phyloP scores from a whole-genome alignment of 1,284 basidiomycete genomes.

The Pyrrhoderma noxium region DNA sequence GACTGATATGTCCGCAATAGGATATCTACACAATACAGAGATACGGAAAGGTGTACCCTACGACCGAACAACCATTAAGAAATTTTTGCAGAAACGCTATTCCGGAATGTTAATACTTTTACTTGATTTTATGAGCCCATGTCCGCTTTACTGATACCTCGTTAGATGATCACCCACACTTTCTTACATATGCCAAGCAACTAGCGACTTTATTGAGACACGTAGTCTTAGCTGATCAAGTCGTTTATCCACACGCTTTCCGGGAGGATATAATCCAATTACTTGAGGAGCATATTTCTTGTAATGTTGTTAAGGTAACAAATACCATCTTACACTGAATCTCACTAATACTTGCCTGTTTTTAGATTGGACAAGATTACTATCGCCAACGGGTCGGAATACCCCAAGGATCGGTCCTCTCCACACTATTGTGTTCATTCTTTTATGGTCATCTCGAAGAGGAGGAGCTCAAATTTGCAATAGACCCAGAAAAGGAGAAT shows the following conservation, averaged over 20 bases:
- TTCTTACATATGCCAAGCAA: conserved; percentile 58
- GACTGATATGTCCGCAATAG: conserved; percentile 27
- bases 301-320: conserved; percentile 87
- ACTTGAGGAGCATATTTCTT: conserved; percentile 82
- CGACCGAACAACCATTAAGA: conserved; percentile 45
- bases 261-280: conserved; percentile 62
- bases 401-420: conserved; percentile 91
- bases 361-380: conserved; percentile 67
- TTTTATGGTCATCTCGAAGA: conserved; percentile 91
- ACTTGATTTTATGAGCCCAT: not conserved
- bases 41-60: conserved; percentile 52
- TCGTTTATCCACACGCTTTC: conserved; percentile 51
- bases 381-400: conserved; percentile 89
- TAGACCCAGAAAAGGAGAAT: conserved; percentile 33
- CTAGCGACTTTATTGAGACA: conserved; percentile 63
- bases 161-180: conserved; percentile 66
- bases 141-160: not conserved
- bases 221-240: conserved; percentile 83
- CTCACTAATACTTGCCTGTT: too few relatives aligned
- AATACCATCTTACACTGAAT: conserved; percentile 18
- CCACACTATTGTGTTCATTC: conserved; percentile 84
- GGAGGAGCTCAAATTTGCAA: conserved; percentile 48
- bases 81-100: conserved; percentile 55
- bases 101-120: conserved; percentile 47
- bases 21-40: conserved; percentile 60